phyloP scores from a whole-genome alignment of 108 stramenopile genomes.

The Nitzschia sp. region DNA sequence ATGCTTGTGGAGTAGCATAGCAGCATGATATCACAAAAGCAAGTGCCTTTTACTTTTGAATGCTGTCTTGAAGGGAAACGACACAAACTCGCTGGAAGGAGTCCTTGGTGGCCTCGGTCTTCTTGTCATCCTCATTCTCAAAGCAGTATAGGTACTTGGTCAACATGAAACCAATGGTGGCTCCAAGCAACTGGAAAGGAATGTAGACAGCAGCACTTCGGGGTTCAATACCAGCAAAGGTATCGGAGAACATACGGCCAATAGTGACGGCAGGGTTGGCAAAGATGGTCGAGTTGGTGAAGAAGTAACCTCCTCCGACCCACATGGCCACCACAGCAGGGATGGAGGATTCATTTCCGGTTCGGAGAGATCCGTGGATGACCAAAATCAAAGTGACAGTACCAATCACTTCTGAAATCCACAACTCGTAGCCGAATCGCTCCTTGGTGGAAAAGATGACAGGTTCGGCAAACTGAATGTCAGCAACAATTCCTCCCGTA shows the following conservation, averaged over 20 bases:
- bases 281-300: conserved; percentile 36
- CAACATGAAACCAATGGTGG: conserved; percentile 7
- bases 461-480: conserved; percentile 9
- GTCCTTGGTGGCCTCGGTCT: no score
- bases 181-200: conserved; percentile 25
- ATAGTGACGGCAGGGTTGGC: conserved; percentile 50
- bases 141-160: neutral
- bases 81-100: no score
- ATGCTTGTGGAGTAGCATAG: no score
- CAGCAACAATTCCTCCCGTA: conserved; percentile 18
- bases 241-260: conserved; percentile 36
- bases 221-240: conserved; percentile 34
- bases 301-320: conserved; percentile 44
- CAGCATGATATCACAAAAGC: no score
- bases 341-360: conserved; percentile 22
- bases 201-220: conserved; percentile 14
- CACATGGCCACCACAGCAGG: conserved; percentile 31
- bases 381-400: conserved; percentile 30
- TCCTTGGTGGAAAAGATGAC: conserved; percentile 20
- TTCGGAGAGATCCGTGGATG: conserved; percentile 35
- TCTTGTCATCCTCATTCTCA: no score
- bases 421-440: conserved; percentile 24
- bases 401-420: conserved; percentile 32
- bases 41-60: no score
- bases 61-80: no score